A percentile compares a stretch with the other conserved stretches of the same genome.
Evolutionary conservation across 257 asterid species (phyloP).

Genomic region (Buddleja alternifolia): DNA sequence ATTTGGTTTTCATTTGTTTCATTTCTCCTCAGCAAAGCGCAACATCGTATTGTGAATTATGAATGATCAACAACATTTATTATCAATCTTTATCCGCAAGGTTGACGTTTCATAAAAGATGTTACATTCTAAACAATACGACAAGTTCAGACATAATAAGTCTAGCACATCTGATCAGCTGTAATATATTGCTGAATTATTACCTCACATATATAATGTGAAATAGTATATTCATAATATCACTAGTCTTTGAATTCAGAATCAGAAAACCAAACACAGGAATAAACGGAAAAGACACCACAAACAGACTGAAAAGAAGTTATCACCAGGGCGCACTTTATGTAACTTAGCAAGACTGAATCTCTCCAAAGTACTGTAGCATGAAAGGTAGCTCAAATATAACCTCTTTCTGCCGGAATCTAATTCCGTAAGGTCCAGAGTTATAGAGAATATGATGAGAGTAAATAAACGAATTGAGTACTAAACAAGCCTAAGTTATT

Average conservation of each 20-base stretch:
- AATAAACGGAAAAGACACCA: background rate
- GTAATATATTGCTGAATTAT: background rate
- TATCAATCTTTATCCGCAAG: slow-evolving; percentile 6
- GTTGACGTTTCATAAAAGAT: background rate
- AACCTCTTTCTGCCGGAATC: background rate
- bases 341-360: slow-evolving; percentile 9
- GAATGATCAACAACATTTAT: background rate
- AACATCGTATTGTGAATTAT: background rate
- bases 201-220: background rate
- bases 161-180: background rate
- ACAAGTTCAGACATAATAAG: background rate
- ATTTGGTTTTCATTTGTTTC: background rate
- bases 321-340: background rate
- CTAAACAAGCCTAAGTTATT: slow-evolving; percentile 10
- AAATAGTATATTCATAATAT: background rate
- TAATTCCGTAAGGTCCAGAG: background rate
- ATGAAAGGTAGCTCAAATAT: background rate
- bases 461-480: background rate
- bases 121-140: background rate
- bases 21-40: background rate
- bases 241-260: background rate
- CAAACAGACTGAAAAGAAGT: background rate
- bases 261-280: background rate
- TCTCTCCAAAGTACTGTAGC: background rate
- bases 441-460: background rate